A percentile compares a stretch with the other conserved stretches of the same genome.
These are phyloP conservation scores for Podospora pseudocomata DNA, from an alignment of 495 filamentous ascomycete genomes.

Conservation along the genomic window DNA sequence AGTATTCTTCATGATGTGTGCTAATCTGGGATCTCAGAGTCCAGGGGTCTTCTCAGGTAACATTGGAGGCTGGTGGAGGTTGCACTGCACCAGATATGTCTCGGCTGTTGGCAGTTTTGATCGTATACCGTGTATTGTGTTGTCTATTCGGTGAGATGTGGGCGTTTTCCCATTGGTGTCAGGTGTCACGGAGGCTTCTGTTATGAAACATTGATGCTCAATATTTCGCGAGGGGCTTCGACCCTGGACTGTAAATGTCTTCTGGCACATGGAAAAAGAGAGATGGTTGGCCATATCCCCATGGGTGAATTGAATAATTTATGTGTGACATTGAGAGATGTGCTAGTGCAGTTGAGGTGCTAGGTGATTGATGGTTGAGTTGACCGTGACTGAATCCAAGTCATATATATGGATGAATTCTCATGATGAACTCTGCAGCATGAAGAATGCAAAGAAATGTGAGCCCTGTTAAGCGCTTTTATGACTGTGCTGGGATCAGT, in stretches of 20 bases:
- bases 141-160: not conserved
- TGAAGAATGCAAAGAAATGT: too few relatives aligned
- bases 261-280: not conserved
- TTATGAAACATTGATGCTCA: not conserved
- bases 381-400: too few relatives aligned
- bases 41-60: not conserved
- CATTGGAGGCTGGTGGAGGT: not conserved
- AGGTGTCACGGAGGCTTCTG: not conserved
- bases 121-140: not conserved
- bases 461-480: too few relatives aligned
- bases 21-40: not conserved
- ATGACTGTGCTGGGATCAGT: too few relatives aligned
- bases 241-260: not conserved
- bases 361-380: too few relatives aligned
- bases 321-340: too few relatives aligned
- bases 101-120: not conserved
- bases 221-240: not conserved
- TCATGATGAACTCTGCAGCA: too few relatives aligned
- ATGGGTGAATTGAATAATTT: too few relatives aligned
- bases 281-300: not conserved
- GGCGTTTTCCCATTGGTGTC: not conserved
- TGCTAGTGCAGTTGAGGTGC: too few relatives aligned
- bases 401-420: too few relatives aligned
- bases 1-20: not conserved
- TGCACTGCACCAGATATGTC: not conserved